phyloP scores from a whole-genome alignment of 2,329 filamentous ascomycete genomes.

The Fusarium sp. region DNA sequence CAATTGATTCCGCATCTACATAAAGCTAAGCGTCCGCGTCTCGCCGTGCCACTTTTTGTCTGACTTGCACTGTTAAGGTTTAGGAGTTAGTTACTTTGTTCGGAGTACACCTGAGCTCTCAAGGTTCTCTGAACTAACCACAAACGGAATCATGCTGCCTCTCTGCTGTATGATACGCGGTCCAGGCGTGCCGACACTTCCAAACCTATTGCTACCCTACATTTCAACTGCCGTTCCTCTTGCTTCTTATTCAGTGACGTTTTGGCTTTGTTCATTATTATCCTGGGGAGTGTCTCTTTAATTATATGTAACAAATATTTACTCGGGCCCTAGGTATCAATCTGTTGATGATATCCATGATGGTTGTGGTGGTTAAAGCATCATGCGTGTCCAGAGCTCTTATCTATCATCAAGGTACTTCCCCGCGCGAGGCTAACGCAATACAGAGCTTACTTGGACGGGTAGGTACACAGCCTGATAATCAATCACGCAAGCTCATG shows the following conservation, averaged over 20 bases:
- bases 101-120: neutral
- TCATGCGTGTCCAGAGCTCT: neutral
- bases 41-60: neutral
- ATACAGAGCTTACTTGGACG: neutral
- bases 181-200: neutral
- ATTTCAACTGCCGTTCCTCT: neutral
- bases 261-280: neutral
- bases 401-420: constrained; percentile 10
- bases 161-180: neutral
- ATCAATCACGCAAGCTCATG: constrained; percentile 2
- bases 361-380: neutral
- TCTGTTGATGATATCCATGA: neutral
- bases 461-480: neutral
- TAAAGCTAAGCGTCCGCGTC: neutral
- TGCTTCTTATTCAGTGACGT: neutral
- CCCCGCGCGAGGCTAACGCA: constrained; percentile 11
- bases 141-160: neutral
- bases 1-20: constrained; percentile 43
- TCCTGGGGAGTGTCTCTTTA: neutral
- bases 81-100: no score
- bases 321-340: neutral
- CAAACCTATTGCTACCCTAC: neutral
- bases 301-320: neutral
- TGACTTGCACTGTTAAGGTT: neutral
- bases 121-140: neutral